Conservation (phyloP, 108 stramenopile species). For the Skeletonema menzelii region DNA sequence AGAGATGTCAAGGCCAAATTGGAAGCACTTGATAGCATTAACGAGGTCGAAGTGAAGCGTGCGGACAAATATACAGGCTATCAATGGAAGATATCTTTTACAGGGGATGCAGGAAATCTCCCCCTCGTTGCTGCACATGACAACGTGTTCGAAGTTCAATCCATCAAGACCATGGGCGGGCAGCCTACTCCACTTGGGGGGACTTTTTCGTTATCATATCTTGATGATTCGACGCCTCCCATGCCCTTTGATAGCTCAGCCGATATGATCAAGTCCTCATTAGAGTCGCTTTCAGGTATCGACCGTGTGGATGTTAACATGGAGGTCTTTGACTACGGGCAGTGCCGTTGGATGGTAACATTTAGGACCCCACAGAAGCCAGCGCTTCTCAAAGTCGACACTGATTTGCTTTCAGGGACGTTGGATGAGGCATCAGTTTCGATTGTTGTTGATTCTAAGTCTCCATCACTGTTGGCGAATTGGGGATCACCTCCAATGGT, state of each 20-base stretch:
- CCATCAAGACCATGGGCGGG: slow-evolving; percentile 61
- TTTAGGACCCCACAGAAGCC: slow-evolving; percentile 63
- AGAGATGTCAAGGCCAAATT: slow-evolving; percentile 52
- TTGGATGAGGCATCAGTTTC: slow-evolving; percentile 26
- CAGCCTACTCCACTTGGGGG: slow-evolving; percentile 82
- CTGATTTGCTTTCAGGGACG: slow-evolving; percentile 54
- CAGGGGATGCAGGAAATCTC: slow-evolving; percentile 71
- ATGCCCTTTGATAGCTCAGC: slow-evolving; percentile 67
- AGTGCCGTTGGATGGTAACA: slow-evolving; percentile 67
- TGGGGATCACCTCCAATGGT: slow-evolving; percentile 45
- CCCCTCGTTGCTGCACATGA: slow-evolving; percentile 52
- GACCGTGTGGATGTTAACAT: slow-evolving; percentile 61
- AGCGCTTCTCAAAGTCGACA: slow-evolving; percentile 34
- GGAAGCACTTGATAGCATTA: slow-evolving; percentile 52
- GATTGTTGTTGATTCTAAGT: slow-evolving; percentile 13
- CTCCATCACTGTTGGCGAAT: slow-evolving; percentile 35
- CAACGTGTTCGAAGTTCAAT: slow-evolving; percentile 58
- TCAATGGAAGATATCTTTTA: slow-evolving; percentile 80
- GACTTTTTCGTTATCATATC: slow-evolving; percentile 59
- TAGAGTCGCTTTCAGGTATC: slow-evolving; percentile 61
- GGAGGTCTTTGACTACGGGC: slow-evolving; percentile 44
- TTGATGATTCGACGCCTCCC: slow-evolving; percentile 39
- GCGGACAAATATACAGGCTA: slow-evolving; percentile 54
- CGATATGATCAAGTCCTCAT: slow-evolving; percentile 54
- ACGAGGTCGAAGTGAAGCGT: slow-evolving; percentile 51